Conservation (phyloP, 169 alveolate genomes). For the Eimeria necatrix region DNA sequence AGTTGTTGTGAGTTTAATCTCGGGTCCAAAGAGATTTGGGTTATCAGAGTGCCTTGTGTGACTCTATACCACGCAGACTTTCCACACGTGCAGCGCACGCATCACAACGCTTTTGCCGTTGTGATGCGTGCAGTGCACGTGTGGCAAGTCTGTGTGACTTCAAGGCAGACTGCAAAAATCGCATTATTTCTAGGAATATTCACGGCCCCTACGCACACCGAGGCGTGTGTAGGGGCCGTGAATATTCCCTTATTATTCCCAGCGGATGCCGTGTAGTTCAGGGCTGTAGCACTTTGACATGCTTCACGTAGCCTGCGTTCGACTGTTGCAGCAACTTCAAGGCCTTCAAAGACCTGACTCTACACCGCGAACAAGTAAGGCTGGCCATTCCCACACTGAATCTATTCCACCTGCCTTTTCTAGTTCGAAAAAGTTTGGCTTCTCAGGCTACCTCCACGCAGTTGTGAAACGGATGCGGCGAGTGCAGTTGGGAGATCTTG, state of each 20-base stretch:
- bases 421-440: too few species aligned
- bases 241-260: not conserved
- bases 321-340: slow-evolving; percentile 49
- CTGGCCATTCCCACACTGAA: not conserved
- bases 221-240: not conserved
- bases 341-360: slow-evolving; percentile 47
- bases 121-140: too few species aligned
- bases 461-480: not conserved
- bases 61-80: too few species aligned
- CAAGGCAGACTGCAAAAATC: too few species aligned
- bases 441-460: not conserved
- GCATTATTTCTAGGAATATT: too few species aligned
- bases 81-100: too few species aligned
- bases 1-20: too few species aligned
- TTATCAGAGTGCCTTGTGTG: too few species aligned
- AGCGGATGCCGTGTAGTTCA: not conserved
- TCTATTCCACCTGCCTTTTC: too few species aligned
- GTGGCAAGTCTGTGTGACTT: too few species aligned
- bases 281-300: not conserved
- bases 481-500: slow-evolving; percentile 68
- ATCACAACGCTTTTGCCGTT: too few species aligned
- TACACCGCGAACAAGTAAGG: slow-evolving; percentile 63
- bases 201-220: not conserved
- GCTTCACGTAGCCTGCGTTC: not conserved
- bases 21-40: too few species aligned